Evolutionary conservation across 2,329 filamentous ascomycete species (phyloP).

Genomic region (Penicillium sp.): DNA sequence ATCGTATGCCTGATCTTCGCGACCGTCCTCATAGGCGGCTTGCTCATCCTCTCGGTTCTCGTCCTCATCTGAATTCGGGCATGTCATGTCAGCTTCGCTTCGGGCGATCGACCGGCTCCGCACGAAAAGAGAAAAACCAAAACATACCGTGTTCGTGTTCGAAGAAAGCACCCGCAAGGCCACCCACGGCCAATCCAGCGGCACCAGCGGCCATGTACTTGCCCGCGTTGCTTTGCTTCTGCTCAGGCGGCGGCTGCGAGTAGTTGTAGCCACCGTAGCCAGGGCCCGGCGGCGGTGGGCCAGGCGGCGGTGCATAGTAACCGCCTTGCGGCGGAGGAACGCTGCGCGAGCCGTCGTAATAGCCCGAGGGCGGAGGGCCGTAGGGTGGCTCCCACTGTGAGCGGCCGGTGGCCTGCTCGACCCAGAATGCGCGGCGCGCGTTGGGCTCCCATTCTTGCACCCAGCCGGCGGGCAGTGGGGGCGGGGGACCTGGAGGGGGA

Average conservation of each 20-base stretch:
- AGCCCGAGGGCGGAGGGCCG: conserved; percentile 14
- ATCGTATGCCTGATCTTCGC: conserved; percentile 19
- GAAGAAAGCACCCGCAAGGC: conserved; percentile 57
- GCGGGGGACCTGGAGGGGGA: conserved; percentile 44
- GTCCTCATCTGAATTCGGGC: neutral
- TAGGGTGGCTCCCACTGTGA: conserved; percentile 63
- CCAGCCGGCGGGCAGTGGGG: conserved; percentile 60
- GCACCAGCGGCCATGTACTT: conserved; percentile 56
- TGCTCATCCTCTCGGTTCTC: neutral
- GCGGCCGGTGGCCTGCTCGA: conserved; percentile 59
- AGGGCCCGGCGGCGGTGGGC: conserved; percentile 6
- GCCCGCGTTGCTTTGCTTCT: conserved; percentile 48
- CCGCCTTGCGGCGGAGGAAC: conserved; percentile 23
- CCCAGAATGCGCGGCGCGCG: conserved; percentile 63
- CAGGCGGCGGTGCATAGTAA: conserved; percentile 22
- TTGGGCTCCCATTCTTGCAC: conserved; percentile 60
- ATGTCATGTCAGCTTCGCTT: neutral
- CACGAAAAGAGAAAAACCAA: neutral
- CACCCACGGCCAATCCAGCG: conserved; percentile 57
- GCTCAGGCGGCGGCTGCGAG: conserved; percentile 27
- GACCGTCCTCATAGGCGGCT: conserved; percentile 20
- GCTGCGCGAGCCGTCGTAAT: conserved; percentile 26
- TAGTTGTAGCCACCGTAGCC: conserved; percentile 10
- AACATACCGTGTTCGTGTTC: conserved; percentile 56
- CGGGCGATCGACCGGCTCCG: too few species aligned